Conservation (phyloP, 306 rosid genomes). For the Hippophae tibetana region DNA sequence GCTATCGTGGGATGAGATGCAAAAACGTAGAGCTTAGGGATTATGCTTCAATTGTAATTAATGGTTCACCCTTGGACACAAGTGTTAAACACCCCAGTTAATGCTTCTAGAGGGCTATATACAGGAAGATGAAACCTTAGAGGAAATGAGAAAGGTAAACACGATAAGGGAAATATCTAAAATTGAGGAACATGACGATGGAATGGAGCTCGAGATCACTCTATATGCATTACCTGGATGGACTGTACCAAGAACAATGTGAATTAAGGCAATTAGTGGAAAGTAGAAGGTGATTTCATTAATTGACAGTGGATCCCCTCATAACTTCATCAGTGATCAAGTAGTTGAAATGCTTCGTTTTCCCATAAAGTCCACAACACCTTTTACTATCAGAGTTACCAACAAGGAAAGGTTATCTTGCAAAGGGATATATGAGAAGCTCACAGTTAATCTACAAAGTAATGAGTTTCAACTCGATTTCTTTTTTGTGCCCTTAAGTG, state of each 20-base stretch:
- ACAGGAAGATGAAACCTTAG: not conserved
- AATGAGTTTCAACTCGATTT: not conserved
- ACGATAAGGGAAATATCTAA: not conserved
- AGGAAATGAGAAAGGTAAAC: not conserved
- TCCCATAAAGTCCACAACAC: not conserved
- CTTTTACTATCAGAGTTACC: not conserved
- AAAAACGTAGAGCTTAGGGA: not conserved
- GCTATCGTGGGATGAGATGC: not conserved
- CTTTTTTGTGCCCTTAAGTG: not conserved
- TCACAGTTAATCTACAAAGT: too few species aligned
- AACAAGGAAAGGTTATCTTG: not conserved
- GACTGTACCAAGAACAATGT: not conserved
- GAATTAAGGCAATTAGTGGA: not conserved
- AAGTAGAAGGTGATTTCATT: not conserved
- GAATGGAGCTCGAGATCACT: not conserved
- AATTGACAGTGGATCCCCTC: not conserved
- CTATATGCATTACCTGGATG: not conserved
- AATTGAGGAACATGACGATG: not conserved
- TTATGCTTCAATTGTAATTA: slow-evolving; percentile 1
- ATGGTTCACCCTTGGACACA: not conserved
- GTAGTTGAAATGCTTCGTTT: not conserved
- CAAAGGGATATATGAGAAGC: not conserved
- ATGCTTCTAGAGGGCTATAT: not conserved
- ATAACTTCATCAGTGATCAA: not conserved
- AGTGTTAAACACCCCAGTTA: not conserved